Percentiles rank a stretch among this genome's conserved stretches.
phyloP scores from a whole-genome alignment of 2,329 filamentous ascomycete genomes.

The Trichoderma pleuroti region DNA sequence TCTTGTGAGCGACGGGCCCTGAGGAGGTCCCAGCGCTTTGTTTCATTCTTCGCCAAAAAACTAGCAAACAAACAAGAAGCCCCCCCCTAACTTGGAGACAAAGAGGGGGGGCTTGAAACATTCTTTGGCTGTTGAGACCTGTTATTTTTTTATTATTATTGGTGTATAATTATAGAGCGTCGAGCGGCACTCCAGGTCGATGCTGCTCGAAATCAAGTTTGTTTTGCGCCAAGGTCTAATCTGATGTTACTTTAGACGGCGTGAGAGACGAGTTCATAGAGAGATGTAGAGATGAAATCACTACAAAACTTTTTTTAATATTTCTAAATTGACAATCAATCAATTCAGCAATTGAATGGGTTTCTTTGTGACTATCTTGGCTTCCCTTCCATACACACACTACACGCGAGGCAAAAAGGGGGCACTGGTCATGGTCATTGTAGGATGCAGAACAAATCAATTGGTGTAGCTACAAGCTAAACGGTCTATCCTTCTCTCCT shows the following conservation, averaged over 20 bases:
- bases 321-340: background rate
- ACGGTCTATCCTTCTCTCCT: slow-evolving; percentile 3
- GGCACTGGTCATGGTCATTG: background rate
- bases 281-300: slow-evolving; percentile 39
- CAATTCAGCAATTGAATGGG: background rate
- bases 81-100: slow-evolving; percentile 30
- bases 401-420: background rate
- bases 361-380: background rate
- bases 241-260: slow-evolving; percentile 42
- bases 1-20: slow-evolving; percentile 23
- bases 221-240: slow-evolving; percentile 40
- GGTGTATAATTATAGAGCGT: slow-evolving; percentile 39
- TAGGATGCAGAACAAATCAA: slow-evolving; percentile 8
- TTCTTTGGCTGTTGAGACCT: slow-evolving; percentile 29
- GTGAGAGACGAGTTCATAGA: slow-evolving; percentile 33
- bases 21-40: slow-evolving; percentile 26
- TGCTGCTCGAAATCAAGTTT: slow-evolving; percentile 30
- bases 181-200: slow-evolving; percentile 36
- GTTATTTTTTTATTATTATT: slow-evolving; percentile 25
- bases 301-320: slow-evolving; percentile 22
- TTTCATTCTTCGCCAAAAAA: slow-evolving; percentile 25
- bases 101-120: slow-evolving; percentile 16
- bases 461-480: slow-evolving; percentile 12
- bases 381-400: background rate
- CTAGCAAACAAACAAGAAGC: slow-evolving; percentile 10